Base-by-base conservation (phyloP, 257 asterid species). In the Vinca minor region DNA sequence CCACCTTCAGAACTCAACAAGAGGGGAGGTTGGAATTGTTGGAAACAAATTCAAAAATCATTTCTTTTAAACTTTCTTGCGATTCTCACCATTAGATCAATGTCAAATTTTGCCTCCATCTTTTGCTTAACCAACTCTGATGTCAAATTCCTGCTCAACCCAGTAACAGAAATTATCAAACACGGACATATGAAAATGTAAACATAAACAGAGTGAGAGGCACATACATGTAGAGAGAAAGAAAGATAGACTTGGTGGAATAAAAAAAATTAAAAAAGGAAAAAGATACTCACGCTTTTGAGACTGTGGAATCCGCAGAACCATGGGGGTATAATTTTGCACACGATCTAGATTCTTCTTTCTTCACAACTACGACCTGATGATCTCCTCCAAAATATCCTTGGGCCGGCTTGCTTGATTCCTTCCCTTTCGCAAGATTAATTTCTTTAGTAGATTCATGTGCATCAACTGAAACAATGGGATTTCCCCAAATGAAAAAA, bases 81-180 rank as follows among this genome's bases (percentile, higher is more conserved):
- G 50, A 42, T 36, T 59, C 82, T 73, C 77, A 83, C 93, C 93
- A 80, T 82, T 77, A 80, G 75, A 81, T 75, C 85, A 74, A 77
- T 80, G 68, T 70, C 74, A 58, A 73, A 60, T 69, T 64, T 77
- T 67, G 72, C 38, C 61, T 62, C 83, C 70, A 55, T 67, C 75
- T 56, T 74, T 39, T 73, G 67, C 76, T 71, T 82, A 52, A 67
- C 74, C 53, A 36, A 68, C 62, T 45, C 73, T 56, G 83, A 45
- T 35, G 63, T 73, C 68, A 71, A 2, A 69, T 71, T 73, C 73
- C 92, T 82, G 83, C 45, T 65, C 71, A 54, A 52, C 59, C 60
- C 67, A 70, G 66, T 70, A 74, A 78, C 59, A 52, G 52, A 59
- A 41, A n/a, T n/a, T n/a, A n/a, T n/a, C n/a, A n/a, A n/a, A n/a